phyloP scores from a whole-genome alignment of 2,329 filamentous ascomycete genomes.

The Aspergillus eucalypticola region DNA sequence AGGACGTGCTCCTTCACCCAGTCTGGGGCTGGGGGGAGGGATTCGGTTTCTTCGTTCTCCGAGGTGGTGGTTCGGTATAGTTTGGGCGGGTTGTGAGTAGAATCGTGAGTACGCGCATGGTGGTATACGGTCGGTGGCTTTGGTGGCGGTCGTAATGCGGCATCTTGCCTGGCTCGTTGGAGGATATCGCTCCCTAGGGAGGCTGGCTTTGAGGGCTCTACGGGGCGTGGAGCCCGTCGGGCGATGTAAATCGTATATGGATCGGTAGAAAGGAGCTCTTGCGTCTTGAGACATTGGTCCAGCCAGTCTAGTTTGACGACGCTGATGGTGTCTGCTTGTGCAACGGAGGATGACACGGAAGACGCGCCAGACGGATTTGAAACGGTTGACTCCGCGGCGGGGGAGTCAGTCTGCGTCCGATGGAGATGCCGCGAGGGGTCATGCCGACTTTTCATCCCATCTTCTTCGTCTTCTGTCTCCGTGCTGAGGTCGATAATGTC shows the following conservation, averaged over 20 bases:
- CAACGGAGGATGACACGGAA: background rate
- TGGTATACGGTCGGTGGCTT: conserved; percentile 17
- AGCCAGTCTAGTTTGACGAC: conserved; percentile 60
- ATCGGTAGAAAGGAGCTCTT: conserved; percentile 47
- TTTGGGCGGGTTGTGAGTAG: conserved; percentile 39
- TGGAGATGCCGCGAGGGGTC: conserved; percentile 13
- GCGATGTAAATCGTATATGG: conserved; percentile 56
- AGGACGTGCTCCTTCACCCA: conserved; percentile 64
- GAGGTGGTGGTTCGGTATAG: conserved; percentile 72
- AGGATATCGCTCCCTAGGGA: conserved; percentile 44
- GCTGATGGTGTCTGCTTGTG: conserved; percentile 40
- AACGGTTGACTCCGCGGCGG: background rate
- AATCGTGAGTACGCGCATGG: conserved; percentile 21
- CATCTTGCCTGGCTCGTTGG: conserved; percentile 56
- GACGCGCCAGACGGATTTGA: background rate
- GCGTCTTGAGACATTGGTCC: conserved; percentile 47
- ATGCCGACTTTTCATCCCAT: conserved; percentile 19
- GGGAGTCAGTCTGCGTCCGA: background rate
- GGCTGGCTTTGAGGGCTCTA: conserved; percentile 1
- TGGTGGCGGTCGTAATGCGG: conserved; percentile 13
- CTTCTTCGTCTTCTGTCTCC: conserved; percentile 33
- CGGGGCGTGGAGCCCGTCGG: conserved; percentile 34
- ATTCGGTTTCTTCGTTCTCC: conserved; percentile 64
- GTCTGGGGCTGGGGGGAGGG: conserved; percentile 67
- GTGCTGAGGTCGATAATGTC: conserved; percentile 33